Evolutionary conservation across 257 asterid species (phyloP).

Genomic region (Thymus quinquecostatus): DNA sequence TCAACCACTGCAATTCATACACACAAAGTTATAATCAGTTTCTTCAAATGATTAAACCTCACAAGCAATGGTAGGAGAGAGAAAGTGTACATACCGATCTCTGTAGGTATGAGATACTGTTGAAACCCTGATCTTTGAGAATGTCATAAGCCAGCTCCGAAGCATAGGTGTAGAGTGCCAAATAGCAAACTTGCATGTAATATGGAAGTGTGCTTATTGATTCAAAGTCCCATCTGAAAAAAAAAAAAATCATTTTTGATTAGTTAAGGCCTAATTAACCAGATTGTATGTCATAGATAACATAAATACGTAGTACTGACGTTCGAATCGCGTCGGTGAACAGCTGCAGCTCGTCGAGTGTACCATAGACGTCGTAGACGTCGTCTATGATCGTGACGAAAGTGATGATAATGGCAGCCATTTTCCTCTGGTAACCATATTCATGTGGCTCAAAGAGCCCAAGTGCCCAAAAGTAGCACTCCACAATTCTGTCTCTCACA

Average conservation of each 20-base stretch:
- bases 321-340: not conserved
- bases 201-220: conserved; percentile 35
- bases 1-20: conserved; percentile 34
- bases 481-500: conserved; percentile 20
- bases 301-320: not conserved
- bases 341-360: not conserved
- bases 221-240: conserved; percentile 40
- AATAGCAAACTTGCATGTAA: conserved; percentile 45
- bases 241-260: not conserved
- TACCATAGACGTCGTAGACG: conserved; percentile 12
- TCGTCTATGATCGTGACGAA: not conserved
- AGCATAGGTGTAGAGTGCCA: conserved; percentile 39
- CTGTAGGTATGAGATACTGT: conserved; percentile 27
- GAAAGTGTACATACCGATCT: conserved; percentile 26
- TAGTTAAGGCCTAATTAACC: no score
- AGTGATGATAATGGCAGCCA: not conserved
- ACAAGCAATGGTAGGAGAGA: no score
- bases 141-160: conserved; percentile 40
- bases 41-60: not conserved
- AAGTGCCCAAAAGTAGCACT: not conserved
- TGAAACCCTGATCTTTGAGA: conserved; percentile 39
- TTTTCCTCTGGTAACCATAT: conserved; percentile 9
- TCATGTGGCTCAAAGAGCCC: not conserved
- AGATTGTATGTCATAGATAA: no score
- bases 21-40: not conserved